Evolutionary conservation across 257 asterid species (phyloP).

Genomic region (Capsicum chinense): DNA sequence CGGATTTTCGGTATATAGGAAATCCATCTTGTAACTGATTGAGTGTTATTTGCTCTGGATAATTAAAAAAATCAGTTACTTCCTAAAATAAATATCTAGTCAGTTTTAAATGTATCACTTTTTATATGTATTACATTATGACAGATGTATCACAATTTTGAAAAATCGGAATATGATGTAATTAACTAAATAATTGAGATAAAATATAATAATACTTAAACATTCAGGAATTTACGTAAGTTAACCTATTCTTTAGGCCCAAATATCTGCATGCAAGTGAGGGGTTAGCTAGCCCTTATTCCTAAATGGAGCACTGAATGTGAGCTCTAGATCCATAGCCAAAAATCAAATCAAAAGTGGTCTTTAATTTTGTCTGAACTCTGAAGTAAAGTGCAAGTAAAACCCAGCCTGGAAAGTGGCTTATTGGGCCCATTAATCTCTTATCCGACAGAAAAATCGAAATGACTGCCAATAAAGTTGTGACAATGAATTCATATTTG

Average conservation of each 20-base stretch:
- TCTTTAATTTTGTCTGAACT: slow-evolving; percentile 25
- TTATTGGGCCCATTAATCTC: slow-evolving; percentile 35
- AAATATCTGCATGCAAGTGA: background rate
- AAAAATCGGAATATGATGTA: no score
- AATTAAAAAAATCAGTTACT: no score
- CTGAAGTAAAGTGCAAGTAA: background rate
- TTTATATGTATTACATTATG: no score
- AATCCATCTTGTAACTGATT: no score
- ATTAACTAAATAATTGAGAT: no score
- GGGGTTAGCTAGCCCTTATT: background rate
- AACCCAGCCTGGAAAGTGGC: slow-evolving; percentile 42
- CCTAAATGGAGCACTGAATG: slow-evolving; percentile 8
- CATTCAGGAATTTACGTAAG: no score
- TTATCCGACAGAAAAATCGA: slow-evolving; percentile 24
- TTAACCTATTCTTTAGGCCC: background rate
- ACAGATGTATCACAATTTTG: no score
- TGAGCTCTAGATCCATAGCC: background rate
- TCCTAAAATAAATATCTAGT: no score
- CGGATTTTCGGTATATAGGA: no score
- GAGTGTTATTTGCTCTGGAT: no score
- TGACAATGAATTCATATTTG: slow-evolving; percentile 29
- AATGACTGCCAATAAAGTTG: slow-evolving; percentile 2
- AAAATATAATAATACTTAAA: no score
- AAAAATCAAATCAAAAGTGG: background rate
- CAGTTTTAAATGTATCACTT: no score